These are phyloP conservation scores for Salvia hispanica DNA, from an alignment of 257 asterid genomes.

Conservation along the genomic window DNA sequence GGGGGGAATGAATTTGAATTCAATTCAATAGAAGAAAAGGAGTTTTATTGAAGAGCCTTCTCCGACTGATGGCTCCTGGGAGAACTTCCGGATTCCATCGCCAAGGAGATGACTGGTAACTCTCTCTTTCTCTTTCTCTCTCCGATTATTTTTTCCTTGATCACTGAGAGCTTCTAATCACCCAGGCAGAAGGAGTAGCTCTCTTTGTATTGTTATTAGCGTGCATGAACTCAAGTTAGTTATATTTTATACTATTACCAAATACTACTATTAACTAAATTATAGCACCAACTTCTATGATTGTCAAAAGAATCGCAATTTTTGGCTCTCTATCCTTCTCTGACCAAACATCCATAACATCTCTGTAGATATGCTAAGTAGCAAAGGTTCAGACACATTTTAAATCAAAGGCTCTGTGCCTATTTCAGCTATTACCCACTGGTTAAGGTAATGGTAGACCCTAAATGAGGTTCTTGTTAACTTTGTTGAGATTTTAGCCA, in stretches of 20 bases:
- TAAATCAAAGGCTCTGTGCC: no score
- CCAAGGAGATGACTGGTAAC: constrained; percentile 83
- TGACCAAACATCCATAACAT: no score
- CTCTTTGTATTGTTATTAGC: neutral
- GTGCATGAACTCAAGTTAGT: neutral
- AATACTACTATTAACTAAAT: constrained; percentile 6
- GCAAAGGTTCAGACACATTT: neutral
- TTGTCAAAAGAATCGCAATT: constrained; percentile 1
- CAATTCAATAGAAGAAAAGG: constrained; percentile 29
- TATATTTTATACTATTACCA: neutral
- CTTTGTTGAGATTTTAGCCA: constrained; percentile 1
- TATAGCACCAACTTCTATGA: neutral
- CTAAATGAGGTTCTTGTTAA: constrained; percentile 14
- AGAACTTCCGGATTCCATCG: constrained; percentile 68
- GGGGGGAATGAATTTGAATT: constrained; percentile 41
- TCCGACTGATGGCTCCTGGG: constrained; percentile 68
- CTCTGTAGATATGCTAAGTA: neutral
- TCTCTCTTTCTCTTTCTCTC: constrained; percentile 21
- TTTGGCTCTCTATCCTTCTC: neutral
- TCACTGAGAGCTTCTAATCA: constrained; percentile 26
- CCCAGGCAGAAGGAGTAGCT: neutral
- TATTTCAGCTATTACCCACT: no score
- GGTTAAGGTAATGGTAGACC: neutral
- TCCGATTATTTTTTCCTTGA: constrained; percentile 23
- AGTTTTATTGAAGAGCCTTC: constrained; percentile 19